These are phyloP conservation scores for Thraustochytrium striatum DNA, from an alignment of 352 stramenopile species.

Conservation along the genomic window DNA sequence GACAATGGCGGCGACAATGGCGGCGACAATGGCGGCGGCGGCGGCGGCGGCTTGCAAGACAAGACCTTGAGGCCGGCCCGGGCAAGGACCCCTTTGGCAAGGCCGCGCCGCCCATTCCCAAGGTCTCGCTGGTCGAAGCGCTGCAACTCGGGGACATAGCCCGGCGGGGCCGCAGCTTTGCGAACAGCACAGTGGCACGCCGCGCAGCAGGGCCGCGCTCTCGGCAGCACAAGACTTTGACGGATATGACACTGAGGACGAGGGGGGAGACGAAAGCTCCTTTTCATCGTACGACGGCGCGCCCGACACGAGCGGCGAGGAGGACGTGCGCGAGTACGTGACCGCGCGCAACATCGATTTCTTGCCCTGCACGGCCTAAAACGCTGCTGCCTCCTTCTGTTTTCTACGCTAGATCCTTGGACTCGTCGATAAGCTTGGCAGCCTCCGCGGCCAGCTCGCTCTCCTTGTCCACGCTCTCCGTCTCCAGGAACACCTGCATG, in stretches of 20 bases:
- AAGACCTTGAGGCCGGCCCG: not conserved
- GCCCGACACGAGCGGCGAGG: not conserved
- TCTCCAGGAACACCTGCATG: constrained; percentile 24
- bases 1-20: not conserved
- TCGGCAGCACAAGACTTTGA: not conserved
- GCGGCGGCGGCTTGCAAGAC: not conserved
- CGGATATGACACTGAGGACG: not conserved
- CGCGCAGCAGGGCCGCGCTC: not conserved
- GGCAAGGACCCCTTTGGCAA: not conserved
- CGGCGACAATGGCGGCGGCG: not conserved
- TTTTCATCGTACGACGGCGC: not conserved
- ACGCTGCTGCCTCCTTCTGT: no score
- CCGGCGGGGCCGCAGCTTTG: not conserved
- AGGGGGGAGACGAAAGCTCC: not conserved
- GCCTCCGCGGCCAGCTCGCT: not conserved
- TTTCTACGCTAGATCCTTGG: constrained; percentile 3
- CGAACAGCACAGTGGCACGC: not conserved
- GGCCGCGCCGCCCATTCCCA: not conserved
- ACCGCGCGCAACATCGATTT: not conserved
- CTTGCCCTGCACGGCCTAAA: no score
- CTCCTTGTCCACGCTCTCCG: constrained; percentile 21
- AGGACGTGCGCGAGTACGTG: not conserved
- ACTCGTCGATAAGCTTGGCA: not conserved
- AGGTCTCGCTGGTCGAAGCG: no score
- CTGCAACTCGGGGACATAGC: not conserved